A percentile compares a stretch with the other conserved stretches of the same genome.
These are phyloP conservation scores for Curvularia sp. DNA, from an alignment of 2,329 filamentous ascomycete species.

Conservation along the genomic window DNA sequence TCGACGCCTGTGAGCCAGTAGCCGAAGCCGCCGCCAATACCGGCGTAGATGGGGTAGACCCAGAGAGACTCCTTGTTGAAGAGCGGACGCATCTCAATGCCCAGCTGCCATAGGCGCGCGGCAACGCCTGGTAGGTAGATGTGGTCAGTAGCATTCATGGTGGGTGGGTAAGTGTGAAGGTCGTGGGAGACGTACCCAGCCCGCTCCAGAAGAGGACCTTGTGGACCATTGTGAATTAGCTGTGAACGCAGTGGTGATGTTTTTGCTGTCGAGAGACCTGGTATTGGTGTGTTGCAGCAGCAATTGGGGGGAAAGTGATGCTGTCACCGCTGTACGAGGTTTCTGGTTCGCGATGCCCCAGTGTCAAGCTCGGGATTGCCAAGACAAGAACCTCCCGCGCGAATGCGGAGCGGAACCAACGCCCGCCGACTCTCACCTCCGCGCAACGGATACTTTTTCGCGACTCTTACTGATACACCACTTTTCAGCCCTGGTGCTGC, in stretches of 20 bases:
- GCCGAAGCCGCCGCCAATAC: constrained; percentile 87
- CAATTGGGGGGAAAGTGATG: constrained; percentile 25
- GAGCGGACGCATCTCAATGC: constrained; percentile 97
- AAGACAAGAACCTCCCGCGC: constrained; percentile 25
- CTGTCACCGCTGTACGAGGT: constrained; percentile 30
- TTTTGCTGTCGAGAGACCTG: constrained; percentile 14
- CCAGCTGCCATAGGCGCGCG: constrained; percentile 94
- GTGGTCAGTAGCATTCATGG: constrained; percentile 31
- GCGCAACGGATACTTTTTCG: constrained; percentile 9
- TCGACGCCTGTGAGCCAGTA: constrained; percentile 97
- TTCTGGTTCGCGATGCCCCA: constrained; percentile 31
- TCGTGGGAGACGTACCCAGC: constrained; percentile 74
- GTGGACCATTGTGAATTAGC: constrained; percentile 55
- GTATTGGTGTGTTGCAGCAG: constrained; percentile 19
- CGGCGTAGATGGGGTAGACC: constrained; percentile 90
- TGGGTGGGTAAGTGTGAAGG: constrained; percentile 15
- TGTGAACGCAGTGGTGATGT: constrained; percentile 4
- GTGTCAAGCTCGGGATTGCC: constrained; percentile 18
- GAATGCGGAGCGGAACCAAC: constrained; percentile 25
- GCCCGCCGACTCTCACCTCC: constrained; percentile 17
- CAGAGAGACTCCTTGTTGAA: constrained; percentile 84
- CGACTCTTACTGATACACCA: constrained; percentile 11
- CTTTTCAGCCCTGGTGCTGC: constrained; percentile 7
- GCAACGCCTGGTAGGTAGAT: constrained; percentile 72
- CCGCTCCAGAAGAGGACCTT: constrained; percentile 82